Base-by-base conservation (phyloP, 192 early-diverging fungal species). In the Backusella australiensis region DNA sequence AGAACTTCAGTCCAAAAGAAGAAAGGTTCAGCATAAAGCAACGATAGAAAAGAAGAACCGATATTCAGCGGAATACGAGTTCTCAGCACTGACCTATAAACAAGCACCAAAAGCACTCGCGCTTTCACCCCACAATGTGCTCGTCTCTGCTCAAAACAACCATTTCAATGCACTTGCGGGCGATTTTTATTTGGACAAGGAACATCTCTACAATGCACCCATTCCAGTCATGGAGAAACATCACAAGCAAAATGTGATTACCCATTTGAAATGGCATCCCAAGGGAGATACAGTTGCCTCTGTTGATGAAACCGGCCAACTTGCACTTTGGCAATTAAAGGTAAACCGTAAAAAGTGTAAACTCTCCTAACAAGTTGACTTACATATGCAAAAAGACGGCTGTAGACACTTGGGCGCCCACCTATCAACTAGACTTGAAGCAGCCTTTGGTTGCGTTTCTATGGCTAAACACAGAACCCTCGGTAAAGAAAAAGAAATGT, bases 221-320 rank as follows among this genome's bases (percentile, higher is more conserved):
- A 59, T 81, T 23, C 15, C 34, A 19, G 21, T 81, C 6, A 73
- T 75, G 32, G 74, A 80, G 39, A 41, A 70, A 23, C 66, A 77
- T 32, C 82, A 83, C 46, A 67, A 75, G 26, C 71, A 79, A 2
- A 46, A 80, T 63, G 70, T 75, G 23, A 76, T 83, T 34, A 79
- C 74, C 0, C 82, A 83, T 63, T 52, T 83, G 17, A 59, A 80
- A 67, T 83, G 82, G 82, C 63, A 83, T 77, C 78, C 79, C 59
- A 70, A 78, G 14, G 82, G 82, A 29, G 77, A 69, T 9, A 65
- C 56, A 8, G 67, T 83, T 19, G 78, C 81, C 9, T 70, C 78
- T 34, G 59, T 73, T 44, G 81, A 83, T 73, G 81, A 83, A 56
- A 80, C 72, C 0, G 81, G 81, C 39, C 77, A 75, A 35, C n/a